Conservation (phyloP, 768 basidiomycete species). For the Lactifluus piperatus region DNA sequence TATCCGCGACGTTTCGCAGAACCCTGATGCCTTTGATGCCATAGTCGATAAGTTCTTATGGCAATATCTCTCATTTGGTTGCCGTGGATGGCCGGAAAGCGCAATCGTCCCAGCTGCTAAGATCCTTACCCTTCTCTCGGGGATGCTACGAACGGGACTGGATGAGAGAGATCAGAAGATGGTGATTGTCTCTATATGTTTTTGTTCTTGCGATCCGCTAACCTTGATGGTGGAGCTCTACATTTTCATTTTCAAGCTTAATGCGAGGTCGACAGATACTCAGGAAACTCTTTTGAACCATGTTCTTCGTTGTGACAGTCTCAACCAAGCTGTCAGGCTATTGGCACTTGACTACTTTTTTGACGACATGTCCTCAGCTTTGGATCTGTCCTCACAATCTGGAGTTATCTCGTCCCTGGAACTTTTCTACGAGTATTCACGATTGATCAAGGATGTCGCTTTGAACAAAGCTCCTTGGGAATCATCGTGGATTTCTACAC, state of each 20-base stretch:
- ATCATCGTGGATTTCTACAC: background rate
- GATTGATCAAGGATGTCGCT: constrained; percentile 4
- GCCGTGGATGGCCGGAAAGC: constrained; percentile 4
- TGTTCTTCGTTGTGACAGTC: background rate
- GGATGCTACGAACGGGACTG: background rate
- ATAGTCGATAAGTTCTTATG: constrained; percentile 34
- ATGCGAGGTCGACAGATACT: background rate
- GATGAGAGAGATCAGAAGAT: background rate
- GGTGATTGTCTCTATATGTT: background rate
- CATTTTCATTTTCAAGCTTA: constrained; percentile 1
- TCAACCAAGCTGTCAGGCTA: background rate
- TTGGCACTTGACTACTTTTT: constrained; percentile 5
- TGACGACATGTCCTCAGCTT: constrained; percentile 5
- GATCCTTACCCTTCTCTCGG: background rate
- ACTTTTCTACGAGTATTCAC: constrained; percentile 4
- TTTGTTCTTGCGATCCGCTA: background rate
- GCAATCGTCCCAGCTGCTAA: background rate
- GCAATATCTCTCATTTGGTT: constrained; percentile 21
- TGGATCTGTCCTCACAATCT: constrained; percentile 6
- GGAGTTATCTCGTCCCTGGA: constrained; percentile 1
- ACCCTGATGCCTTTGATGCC: constrained; percentile 23
- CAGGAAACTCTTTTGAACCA: background rate
- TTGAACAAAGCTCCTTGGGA: constrained; percentile 9
- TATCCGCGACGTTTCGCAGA: background rate
- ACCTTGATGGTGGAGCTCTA: background rate